Percentiles rank a stretch among this genome's conserved stretches.
Conservation (phyloP, 257 asterid genomes). For the Mitragyna speciosa region DNA sequence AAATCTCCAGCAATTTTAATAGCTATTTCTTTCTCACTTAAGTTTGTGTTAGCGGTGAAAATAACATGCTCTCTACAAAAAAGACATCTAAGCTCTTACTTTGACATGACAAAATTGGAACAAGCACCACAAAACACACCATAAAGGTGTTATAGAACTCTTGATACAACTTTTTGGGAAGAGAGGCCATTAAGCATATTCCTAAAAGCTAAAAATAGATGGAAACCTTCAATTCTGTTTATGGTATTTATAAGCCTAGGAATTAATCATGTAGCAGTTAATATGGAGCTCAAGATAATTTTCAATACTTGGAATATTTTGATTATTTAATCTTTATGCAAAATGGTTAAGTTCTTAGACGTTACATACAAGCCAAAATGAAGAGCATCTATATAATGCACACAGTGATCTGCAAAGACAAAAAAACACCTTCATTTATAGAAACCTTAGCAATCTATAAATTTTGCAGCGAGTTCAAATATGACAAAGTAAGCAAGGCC, state of each 20-base stretch:
- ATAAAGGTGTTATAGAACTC: too few species aligned
- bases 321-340: neutral
- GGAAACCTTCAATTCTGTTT: neutral
- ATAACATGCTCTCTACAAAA: too few species aligned
- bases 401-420: neutral
- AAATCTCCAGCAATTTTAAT: neutral
- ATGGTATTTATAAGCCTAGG: neutral
- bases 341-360: neutral
- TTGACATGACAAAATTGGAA: neutral
- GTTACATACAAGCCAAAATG: neutral
- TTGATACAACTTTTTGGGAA: neutral
- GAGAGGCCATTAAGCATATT: neutral
- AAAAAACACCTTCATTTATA: neutral
- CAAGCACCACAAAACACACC: neutral
- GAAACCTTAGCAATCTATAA: neutral
- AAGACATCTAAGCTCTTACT: neutral
- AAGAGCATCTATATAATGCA: neutral
- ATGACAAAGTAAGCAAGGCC: neutral
- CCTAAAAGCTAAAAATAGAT: neutral
- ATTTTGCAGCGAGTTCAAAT: neutral
- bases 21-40: neutral
- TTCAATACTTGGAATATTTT: neutral
- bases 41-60: neutral
- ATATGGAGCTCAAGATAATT: too few species aligned
- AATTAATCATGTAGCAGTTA: neutral